Conservation (phyloP, 768 basidiomycete species). For the Cyclocybe cylindracea region DNA sequence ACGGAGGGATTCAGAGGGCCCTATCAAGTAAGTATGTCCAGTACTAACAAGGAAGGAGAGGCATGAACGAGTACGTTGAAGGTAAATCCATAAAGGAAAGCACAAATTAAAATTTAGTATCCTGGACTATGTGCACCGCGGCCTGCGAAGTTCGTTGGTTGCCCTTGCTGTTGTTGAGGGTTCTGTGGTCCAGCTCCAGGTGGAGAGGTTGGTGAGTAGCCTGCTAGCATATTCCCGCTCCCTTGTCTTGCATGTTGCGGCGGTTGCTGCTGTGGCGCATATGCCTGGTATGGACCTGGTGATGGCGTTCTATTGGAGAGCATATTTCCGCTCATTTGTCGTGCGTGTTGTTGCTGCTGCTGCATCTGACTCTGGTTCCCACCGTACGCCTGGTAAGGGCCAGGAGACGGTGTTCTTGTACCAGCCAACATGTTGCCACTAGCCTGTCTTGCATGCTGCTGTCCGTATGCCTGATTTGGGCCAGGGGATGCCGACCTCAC, state of each 20-base stretch:
- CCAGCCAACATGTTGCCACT: constrained; percentile 19
- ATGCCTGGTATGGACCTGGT: constrained; percentile 22
- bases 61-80: constrained; percentile 4
- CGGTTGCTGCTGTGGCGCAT: constrained; percentile 18
- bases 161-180: constrained; percentile 29
- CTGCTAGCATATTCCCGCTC: constrained; percentile 15
- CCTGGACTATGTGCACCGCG: constrained; percentile 36
- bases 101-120: constrained; percentile 15
- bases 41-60: background rate
- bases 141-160: constrained; percentile 37
- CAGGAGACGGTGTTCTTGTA: background rate
- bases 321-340: constrained; percentile 21
- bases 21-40: no score
- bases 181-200: constrained; percentile 22
- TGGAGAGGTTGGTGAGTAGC: constrained; percentile 9
- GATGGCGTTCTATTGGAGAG: constrained; percentile 16
- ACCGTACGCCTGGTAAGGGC: background rate
- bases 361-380: no score
- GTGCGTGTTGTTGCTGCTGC: constrained; percentile 10
- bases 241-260: constrained; percentile 14
- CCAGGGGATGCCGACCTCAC: constrained; percentile 19
- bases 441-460: constrained; percentile 16
- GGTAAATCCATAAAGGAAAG: constrained; percentile 10
- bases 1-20: no score
- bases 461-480: constrained; percentile 19